Evolutionary conservation across 2,329 filamentous ascomycete species (phyloP).

Genomic region (Knufia fluminis): DNA sequence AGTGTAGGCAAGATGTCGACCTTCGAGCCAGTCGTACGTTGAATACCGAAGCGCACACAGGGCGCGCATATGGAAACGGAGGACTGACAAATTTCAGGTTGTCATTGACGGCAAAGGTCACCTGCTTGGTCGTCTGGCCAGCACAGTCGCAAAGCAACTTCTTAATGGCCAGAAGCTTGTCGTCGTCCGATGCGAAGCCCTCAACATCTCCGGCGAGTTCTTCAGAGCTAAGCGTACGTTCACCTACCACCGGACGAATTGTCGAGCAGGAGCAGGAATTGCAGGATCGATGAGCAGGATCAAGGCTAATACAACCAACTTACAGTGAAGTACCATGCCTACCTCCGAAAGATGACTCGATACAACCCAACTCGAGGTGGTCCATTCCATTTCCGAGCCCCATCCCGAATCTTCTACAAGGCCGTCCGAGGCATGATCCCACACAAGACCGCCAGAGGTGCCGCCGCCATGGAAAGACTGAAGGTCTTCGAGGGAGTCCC

Average conservation of each 20-base stretch:
- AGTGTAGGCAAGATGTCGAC: constrained; percentile 50
- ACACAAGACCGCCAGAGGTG: constrained; percentile 98
- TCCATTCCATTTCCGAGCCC: constrained; percentile 99
- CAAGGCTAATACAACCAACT: constrained; percentile 19
- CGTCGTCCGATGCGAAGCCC: constrained; percentile 93
- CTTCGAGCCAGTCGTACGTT: constrained; percentile 57
- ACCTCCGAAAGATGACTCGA: constrained; percentile 99
- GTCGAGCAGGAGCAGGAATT: background rate
- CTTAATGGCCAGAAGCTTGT: constrained; percentile 73
- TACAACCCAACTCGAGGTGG: constrained; percentile 99
- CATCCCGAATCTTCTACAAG: constrained; percentile 99
- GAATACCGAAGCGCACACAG: constrained; percentile 8
- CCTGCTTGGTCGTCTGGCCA: constrained; percentile 84
- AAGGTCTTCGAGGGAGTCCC: constrained; percentile 99
- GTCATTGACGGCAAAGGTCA: constrained; percentile 99
- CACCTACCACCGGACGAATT: constrained; percentile 15
- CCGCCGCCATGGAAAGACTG: constrained; percentile 91
- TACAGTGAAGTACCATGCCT: constrained; percentile 99
- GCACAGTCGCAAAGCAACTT: constrained; percentile 31
- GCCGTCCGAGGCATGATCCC: constrained; percentile 99
- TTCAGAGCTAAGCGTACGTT: constrained; percentile 96
- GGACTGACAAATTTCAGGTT: constrained; percentile 53
- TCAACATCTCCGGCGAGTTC: constrained; percentile 99
- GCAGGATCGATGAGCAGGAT: background rate
- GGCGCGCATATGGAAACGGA: constrained; percentile 10